Evolutionary conservation across 2,329 filamentous ascomycete genomes (phyloP), one percentile per base, ranked within the genome.

Genomic region (Cladosporium sp.): DNA sequence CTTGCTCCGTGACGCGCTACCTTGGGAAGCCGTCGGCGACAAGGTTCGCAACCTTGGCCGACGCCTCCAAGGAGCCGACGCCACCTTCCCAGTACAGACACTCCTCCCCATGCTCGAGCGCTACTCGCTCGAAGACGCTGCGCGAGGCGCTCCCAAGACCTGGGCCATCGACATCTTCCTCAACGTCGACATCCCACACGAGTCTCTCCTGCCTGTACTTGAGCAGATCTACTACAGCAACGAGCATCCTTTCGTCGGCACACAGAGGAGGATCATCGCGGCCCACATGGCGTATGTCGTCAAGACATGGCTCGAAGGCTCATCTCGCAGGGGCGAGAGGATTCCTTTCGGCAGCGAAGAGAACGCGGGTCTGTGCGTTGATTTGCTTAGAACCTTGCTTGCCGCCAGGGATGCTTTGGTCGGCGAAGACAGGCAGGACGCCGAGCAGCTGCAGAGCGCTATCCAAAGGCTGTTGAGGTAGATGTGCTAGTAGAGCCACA

Each of bases 1-100:
- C 2, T 78, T 80, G 0, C 39, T 67, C 7, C 68, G 69, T 36
- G 64, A 83, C 76, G 74, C 76, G 1, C 79, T 86, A 49, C 89
- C 91, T 0, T 94, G 91, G 78, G 91, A 94, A 76, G 83, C 84
- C 2, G 85, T 95, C 4, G 84, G 89, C 5, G 80, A 86, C 59
- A 83, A 83, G 66, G 80, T 88, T n/a, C 83, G 85, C 67, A 80
- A 80, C 46, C 79, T 89, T 21, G 86, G 86, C 21, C 80, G 79
- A 63, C 82, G 85, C 25, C 80, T 89, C 26, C 64, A 72, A 34
- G 64, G 69, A 13, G 69, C 70, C 32, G 71, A 75, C 56, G 69
- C 72, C 1, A 75, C 71, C 2, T 77, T 78, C 65, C 76, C 74
- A 0, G 71, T 77, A 28, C 69, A 72, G 49, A 77, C 78, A 28